A percentile compares a stretch with the other conserved stretches of the same genome.
Evolutionary conservation across 2,329 filamentous ascomycete genomes (phyloP).

Genomic region (Ophiostoma perfectum): DNA sequence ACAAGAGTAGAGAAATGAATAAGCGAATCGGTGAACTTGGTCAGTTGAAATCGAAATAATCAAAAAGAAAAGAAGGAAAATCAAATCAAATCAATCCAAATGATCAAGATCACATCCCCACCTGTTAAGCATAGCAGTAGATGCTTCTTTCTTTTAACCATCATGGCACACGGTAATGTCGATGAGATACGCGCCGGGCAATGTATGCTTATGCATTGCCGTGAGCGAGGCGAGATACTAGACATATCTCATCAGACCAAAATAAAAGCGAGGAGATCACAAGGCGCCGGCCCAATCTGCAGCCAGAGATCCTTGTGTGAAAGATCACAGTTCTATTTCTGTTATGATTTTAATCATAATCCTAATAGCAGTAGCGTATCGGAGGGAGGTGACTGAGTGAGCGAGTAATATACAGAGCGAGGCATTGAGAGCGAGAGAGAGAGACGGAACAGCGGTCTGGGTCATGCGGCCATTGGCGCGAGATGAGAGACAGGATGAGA

Average conservation of each 20-base stretch:
- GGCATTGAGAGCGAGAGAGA: neutral
- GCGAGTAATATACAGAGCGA: neutral
- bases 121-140: neutral
- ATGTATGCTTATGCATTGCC: neutral
- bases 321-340: slow-evolving; percentile 17
- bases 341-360: neutral
- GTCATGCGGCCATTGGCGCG: neutral
- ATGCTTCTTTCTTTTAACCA: neutral
- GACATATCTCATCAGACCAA: too few relatives aligned
- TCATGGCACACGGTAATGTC: neutral
- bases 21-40: too few relatives aligned
- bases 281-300: slow-evolving; percentile 18
- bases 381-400: too few relatives aligned
- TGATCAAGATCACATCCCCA: neutral
- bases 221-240: too few relatives aligned
- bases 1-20: neutral
- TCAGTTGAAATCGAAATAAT: neutral
- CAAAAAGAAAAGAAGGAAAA: neutral
- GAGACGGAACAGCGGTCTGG: neutral
- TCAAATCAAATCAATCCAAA: neutral
- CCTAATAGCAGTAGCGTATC: too few relatives aligned
- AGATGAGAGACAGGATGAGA: neutral
- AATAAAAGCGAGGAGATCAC: neutral
- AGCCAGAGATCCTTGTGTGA: slow-evolving; percentile 7
- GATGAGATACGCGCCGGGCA: neutral